phyloP scores from a whole-genome alignment of 495 filamentous ascomycete species.

The Tetracladium setigerum region DNA sequence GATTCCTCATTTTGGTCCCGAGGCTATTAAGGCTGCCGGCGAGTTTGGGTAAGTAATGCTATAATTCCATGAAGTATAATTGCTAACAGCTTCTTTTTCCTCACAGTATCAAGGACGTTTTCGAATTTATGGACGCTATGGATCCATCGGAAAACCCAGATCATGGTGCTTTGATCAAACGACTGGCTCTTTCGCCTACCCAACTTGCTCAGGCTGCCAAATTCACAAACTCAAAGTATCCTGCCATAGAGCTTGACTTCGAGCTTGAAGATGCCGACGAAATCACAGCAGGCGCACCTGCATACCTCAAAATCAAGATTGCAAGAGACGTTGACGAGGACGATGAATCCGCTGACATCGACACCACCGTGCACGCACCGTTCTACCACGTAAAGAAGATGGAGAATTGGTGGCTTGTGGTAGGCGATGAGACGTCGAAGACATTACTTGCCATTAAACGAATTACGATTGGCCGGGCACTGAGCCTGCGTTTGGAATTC shows the following conservation, averaged over 20 bases:
- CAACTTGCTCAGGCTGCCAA: conserved; percentile 82
- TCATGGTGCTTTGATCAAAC: conserved; percentile 65
- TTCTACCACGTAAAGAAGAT: conserved; percentile 92
- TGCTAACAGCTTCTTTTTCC: conserved; percentile 30
- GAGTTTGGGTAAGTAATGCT: conserved; percentile 58
- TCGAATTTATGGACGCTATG: conserved; percentile 99
- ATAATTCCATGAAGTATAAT: not conserved
- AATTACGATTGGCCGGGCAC: conserved; percentile 70
- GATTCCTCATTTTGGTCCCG: conserved; percentile 87
- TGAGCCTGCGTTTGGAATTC: conserved; percentile 80
- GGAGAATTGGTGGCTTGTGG: conserved; percentile 96
- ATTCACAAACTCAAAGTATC: conserved; percentile 97
- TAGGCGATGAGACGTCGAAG: conserved; percentile 84
- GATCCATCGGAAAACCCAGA: conserved; percentile 82
- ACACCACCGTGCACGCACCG: conserved; percentile 85
- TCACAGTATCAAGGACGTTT: conserved; percentile 75
- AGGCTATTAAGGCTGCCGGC: conserved; percentile 76
- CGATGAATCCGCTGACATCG: conserved; percentile 57
- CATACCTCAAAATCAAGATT: conserved; percentile 80
- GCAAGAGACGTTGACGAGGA: conserved; percentile 68
- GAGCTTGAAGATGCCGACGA: conserved; percentile 74
- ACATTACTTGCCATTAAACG: conserved; percentile 87
- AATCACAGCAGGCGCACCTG: conserved; percentile 70
- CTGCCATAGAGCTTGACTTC: conserved; percentile 84
- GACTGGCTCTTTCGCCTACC: conserved; percentile 67